Evolutionary conservation across 805 yeast species (phyloP), one percentile per base, ranked within the genome.

Genomic region (Metschnikowia matae): DNA sequence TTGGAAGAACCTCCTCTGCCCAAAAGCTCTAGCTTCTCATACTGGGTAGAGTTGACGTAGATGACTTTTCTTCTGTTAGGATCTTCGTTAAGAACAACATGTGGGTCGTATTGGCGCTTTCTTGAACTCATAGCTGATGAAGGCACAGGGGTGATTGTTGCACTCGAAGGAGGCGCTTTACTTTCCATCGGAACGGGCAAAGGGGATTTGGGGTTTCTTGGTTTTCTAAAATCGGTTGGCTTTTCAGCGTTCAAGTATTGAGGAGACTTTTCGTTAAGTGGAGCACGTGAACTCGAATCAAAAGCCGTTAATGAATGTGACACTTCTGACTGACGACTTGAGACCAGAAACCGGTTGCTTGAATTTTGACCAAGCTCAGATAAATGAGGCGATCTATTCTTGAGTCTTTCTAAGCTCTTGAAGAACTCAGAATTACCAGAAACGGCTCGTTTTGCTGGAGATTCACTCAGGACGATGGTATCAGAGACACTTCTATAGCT

Each of bases 1-100:
- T 86, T 89, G 0, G 97, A 90, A 0, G 97, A 80, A 0, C 97
- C 98, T 23, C 97, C 98, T 64, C 87, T 80, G 4, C 97, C 98
- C 17, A 91, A 65, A 13, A 87, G 71, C 61, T 89, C 97, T 26
- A 87, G 68, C 50, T 85, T 79, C 59, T 85, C 91, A 62, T 87
- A 92, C 40, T 77, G 77, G 33, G 75, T 75, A 1, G 79, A 82
- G 63, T 89, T 87, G 18, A 74, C 69, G 2, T 54, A 57, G 6
- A 74, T 67, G 18, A 63, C 49, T 52, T 69, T 68, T 38, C 62
- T 64, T 34, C 59, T 59, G 15, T 59, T 57, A 4, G 55, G 54
- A 10, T 61, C 66, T 23, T 58, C 60, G n/a, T 33, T 33, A 6
- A 42, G 18, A 20, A 23, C 10, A 4, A 23, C 10, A 4, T 34